Percentiles rank a stretch among this genome's conserved stretches.
These are phyloP conservation scores for Amesomyces nigricolor DNA, from an alignment of 2,329 filamentous ascomycete species.

Conservation along the genomic window DNA sequence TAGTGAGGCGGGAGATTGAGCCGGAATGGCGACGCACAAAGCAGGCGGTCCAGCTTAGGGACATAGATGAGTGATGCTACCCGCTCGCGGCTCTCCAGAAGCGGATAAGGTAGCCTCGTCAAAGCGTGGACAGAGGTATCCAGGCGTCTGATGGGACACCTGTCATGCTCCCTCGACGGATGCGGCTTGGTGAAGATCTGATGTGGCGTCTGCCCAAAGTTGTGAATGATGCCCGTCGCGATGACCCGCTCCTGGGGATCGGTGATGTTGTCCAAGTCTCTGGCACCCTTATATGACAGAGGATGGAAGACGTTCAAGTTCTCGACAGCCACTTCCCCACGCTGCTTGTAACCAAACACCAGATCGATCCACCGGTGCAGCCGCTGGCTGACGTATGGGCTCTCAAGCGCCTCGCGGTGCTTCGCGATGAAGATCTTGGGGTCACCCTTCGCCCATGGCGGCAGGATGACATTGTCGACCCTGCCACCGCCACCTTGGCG, in stretches of 20 bases:
- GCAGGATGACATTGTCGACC: constrained; percentile 83
- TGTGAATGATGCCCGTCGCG: constrained; percentile 94
- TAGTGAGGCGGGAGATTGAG: constrained; percentile 81
- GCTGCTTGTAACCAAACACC: constrained; percentile 89
- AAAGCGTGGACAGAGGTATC: constrained; percentile 74
- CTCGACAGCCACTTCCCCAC: constrained; percentile 85
- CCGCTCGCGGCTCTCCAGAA: constrained; percentile 70
- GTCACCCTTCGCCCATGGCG: constrained; percentile 94
- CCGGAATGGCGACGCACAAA: constrained; percentile 78
- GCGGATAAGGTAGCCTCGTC: constrained; percentile 69
- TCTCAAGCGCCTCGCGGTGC: constrained; percentile 92
- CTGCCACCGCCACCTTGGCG: constrained; percentile 73
- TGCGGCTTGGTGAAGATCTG: constrained; percentile 86
- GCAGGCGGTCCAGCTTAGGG: constrained; percentile 70
- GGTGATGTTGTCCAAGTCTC: constrained; percentile 83
- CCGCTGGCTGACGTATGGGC: constrained; percentile 82
- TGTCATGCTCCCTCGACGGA: constrained; percentile 63
- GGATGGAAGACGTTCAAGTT: constrained; percentile 94
- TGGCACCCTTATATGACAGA: constrained; percentile 89
- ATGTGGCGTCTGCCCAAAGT: constrained; percentile 95
- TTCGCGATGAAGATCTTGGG: constrained; percentile 93
- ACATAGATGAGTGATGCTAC: constrained; percentile 76
- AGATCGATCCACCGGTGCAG: constrained; percentile 95
- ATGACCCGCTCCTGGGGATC: constrained; percentile 82
- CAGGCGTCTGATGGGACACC: constrained; percentile 61